phyloP scores from a whole-genome alignment of 345 rosid species.

The Melastoma malabathricum region DNA sequence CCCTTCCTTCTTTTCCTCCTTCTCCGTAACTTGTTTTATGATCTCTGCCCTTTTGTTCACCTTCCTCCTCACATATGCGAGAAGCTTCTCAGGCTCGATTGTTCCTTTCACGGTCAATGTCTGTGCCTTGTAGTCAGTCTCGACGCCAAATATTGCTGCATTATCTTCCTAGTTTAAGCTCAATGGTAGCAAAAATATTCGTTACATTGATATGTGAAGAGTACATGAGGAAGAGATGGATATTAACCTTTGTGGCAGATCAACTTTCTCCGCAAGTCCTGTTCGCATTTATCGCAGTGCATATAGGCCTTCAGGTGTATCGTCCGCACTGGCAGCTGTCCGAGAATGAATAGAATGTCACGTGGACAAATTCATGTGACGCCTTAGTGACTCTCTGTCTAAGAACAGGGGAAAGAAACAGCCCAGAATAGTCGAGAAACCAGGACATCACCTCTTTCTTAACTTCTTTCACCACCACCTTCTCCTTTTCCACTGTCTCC shows the following conservation, averaged over 20 bases:
- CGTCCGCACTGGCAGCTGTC: constrained; percentile 30
- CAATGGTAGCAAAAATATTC: not conserved
- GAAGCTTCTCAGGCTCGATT: constrained; percentile 39
- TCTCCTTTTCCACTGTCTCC: constrained; percentile 15
- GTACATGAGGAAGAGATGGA: too few species aligned
- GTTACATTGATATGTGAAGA: not conserved
- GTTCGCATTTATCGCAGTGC: constrained; percentile 66
- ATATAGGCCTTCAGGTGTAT: constrained; percentile 48
- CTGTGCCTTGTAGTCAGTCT: constrained; percentile 54
- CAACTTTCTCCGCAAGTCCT: constrained; percentile 42
- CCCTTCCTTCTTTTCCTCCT: constrained; percentile 15
- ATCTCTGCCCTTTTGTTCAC: constrained; percentile 66
- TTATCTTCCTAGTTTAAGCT: not conserved
- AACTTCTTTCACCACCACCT: constrained; percentile 25
- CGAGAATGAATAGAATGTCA: not conserved
- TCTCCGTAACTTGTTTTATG: constrained; percentile 23
- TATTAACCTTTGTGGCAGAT: constrained; percentile 46
- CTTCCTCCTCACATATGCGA: constrained; percentile 32
- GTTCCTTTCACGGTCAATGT: constrained; percentile 57
- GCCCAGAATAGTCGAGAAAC: too few species aligned
- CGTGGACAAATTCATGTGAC: too few species aligned
- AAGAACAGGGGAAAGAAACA: too few species aligned
- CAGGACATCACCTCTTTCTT: constrained; percentile 24
- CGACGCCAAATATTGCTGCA: constrained; percentile 52
- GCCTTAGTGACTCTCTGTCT: too few species aligned